Conservation (phyloP, 352 stramenopile species). For the Peronospora farinosa region DNA sequence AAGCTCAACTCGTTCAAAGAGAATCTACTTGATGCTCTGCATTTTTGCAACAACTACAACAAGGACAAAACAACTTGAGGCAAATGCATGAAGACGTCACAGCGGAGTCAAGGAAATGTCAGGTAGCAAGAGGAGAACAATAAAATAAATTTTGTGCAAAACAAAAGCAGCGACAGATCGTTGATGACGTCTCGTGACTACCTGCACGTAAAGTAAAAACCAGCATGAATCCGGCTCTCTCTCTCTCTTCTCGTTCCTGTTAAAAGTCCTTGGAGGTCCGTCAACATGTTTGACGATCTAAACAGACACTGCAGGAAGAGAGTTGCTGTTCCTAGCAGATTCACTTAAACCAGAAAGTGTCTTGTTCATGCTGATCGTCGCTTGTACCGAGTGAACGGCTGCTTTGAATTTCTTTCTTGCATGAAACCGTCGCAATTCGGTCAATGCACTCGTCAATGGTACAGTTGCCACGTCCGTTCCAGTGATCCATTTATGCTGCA, state of each 20-base stretch:
- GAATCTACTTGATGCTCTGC: slow-evolving; percentile 59
- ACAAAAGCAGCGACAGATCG: slow-evolving; percentile 17
- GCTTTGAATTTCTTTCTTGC: slow-evolving; percentile 80
- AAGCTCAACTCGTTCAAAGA: slow-evolving; percentile 46
- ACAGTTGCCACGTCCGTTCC: slow-evolving; percentile 54
- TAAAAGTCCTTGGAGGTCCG: neutral
- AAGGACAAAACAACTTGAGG: slow-evolving; percentile 34
- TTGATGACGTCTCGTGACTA: neutral
- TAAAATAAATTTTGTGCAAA: slow-evolving; percentile 25
- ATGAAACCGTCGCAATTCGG: slow-evolving; percentile 74
- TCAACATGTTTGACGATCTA: slow-evolving; percentile 23
- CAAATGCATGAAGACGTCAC: neutral
- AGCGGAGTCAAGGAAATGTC: neutral
- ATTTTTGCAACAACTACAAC: slow-evolving; percentile 8
- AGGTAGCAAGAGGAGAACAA: slow-evolving; percentile 18
- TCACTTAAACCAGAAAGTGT: slow-evolving; percentile 35
- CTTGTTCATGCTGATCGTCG: slow-evolving; percentile 82
- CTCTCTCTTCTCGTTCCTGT: slow-evolving; percentile 6
- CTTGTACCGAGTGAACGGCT: slow-evolving; percentile 69
- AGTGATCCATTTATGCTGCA: slow-evolving; percentile 55
- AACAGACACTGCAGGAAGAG: slow-evolving; percentile 30
- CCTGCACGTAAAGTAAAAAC: neutral
- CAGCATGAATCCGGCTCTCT: slow-evolving; percentile 2
- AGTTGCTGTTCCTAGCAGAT: slow-evolving; percentile 25
- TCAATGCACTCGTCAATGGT: slow-evolving; percentile 66